A percentile compares a stretch with the other conserved stretches of the same genome.
phyloP scores from a whole-genome alignment of 805 yeast genomes.

The Torulaspora quercuum region DNA sequence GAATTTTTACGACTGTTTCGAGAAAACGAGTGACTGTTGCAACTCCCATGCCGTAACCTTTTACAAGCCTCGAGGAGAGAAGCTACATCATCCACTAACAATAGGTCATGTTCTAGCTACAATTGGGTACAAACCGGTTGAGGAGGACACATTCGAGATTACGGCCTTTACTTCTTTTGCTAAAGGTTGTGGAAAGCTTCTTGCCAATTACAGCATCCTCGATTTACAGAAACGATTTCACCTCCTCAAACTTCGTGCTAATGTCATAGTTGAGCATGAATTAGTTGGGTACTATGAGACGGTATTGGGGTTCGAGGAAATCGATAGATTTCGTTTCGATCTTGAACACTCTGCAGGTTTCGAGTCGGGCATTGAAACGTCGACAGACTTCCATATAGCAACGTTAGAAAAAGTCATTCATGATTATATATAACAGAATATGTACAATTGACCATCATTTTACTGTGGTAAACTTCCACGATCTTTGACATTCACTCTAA shows the following conservation, averaged over 20 bases:
- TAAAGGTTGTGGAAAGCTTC: slow-evolving; percentile 17
- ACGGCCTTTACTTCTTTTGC: slow-evolving; percentile 52
- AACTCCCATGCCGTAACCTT: slow-evolving; percentile 14
- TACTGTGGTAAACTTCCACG: neutral
- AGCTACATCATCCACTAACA: slow-evolving; percentile 18
- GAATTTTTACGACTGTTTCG: slow-evolving; percentile 2
- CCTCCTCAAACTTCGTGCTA: slow-evolving; percentile 35
- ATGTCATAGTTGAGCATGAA: slow-evolving; percentile 49
- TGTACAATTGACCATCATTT: neutral
- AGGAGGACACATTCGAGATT: slow-evolving; percentile 38
- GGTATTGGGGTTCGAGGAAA: slow-evolving; percentile 39
- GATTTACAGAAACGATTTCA: slow-evolving; percentile 37
- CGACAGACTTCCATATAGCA: slow-evolving; percentile 42
- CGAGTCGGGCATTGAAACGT: slow-evolving; percentile 42
- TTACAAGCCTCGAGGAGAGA: slow-evolving; percentile 13
- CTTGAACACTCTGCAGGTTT: slow-evolving; percentile 27
- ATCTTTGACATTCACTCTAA: slow-evolving; percentile 24
- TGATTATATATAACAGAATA: neutral
- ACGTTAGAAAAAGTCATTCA: slow-evolving; percentile 11
- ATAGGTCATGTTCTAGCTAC: slow-evolving; percentile 35
- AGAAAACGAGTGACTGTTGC: slow-evolving; percentile 1
- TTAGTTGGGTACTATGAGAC: slow-evolving; percentile 44
- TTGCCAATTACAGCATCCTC: slow-evolving; percentile 12
- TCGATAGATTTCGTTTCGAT: slow-evolving; percentile 28
- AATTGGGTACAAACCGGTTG: slow-evolving; percentile 35